Conservation (phyloP, 306 rosid genomes). For the Quercus engelmannii region DNA sequence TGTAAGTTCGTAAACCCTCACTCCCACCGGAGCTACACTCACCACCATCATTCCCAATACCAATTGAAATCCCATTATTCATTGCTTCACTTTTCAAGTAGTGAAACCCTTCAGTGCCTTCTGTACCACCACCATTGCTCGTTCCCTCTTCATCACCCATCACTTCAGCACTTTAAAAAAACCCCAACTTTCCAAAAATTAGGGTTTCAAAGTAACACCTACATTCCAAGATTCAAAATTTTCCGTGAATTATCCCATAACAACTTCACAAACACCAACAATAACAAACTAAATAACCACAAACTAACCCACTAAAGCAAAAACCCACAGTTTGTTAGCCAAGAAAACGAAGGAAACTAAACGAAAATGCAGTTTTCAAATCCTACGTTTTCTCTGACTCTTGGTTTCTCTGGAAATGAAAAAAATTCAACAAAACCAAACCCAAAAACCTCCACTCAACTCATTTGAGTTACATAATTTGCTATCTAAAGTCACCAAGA, state of each 20-base stretch:
- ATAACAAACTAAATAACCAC: constrained; percentile 12
- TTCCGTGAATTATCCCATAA: constrained; percentile 21
- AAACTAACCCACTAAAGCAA: background rate
- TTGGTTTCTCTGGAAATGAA: background rate
- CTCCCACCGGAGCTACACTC: constrained; percentile 31
- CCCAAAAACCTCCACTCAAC: background rate
- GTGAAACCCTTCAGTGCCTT: constrained; percentile 22
- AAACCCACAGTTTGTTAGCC: constrained; percentile 14
- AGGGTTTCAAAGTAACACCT: constrained; percentile 58
- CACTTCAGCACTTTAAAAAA: background rate
- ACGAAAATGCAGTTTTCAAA: background rate
- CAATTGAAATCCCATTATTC: constrained; percentile 26
- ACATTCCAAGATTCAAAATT: constrained; percentile 24
- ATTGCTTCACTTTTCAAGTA: constrained; percentile 32
- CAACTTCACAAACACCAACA: constrained; percentile 17
- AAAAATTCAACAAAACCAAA: constrained; percentile 16
- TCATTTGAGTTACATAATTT: constrained; percentile 1
- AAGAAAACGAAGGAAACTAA: background rate
- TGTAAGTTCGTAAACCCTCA: constrained; percentile 60
- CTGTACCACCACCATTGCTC: constrained; percentile 32
- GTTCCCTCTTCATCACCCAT: constrained; percentile 57
- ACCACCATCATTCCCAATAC: constrained; percentile 27
- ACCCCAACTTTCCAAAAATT: constrained; percentile 35
- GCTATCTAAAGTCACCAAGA: background rate
- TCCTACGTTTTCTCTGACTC: background rate